Percentiles rank a stretch among this genome's conserved stretches.
Conservation (phyloP, 1,139 yeast genomes). For the Petasospora rhodanensis region DNA sequence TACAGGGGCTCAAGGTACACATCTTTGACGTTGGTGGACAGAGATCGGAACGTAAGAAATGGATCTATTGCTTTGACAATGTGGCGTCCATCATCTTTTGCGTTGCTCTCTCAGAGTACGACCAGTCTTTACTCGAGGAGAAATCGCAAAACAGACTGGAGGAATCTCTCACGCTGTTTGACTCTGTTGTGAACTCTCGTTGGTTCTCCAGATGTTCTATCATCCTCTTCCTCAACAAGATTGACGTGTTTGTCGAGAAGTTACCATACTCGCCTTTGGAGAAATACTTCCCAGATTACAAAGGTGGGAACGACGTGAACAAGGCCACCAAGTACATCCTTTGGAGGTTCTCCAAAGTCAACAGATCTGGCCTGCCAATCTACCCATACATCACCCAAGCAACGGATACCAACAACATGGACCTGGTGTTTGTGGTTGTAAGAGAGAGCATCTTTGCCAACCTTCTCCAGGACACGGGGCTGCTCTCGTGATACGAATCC, state of each 20-base stretch:
- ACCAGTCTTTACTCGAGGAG: slow-evolving; percentile 80
- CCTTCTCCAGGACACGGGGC: slow-evolving; percentile 79
- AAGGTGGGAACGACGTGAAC: slow-evolving; percentile 82
- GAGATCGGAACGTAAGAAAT: slow-evolving; percentile 85
- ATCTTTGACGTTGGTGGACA: slow-evolving; percentile 95
- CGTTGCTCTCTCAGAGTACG: slow-evolving; percentile 87
- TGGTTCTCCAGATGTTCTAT: slow-evolving; percentile 89
- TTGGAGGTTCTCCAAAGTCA: slow-evolving; percentile 86
- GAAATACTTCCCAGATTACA: slow-evolving; percentile 82
- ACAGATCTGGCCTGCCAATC: slow-evolving; percentile 74
- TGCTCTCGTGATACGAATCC: slow-evolving; percentile 47
- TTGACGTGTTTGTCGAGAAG: slow-evolving; percentile 86
- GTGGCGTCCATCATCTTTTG: slow-evolving; percentile 87
- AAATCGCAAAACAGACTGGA: slow-evolving; percentile 75
- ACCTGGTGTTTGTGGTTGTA: slow-evolving; percentile 86
- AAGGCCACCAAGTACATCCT: slow-evolving; percentile 93
- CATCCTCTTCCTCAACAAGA: slow-evolving; percentile 81
- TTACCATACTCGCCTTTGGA: slow-evolving; percentile 78
- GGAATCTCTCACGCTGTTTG: slow-evolving; percentile 81
- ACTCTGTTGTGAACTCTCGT: slow-evolving; percentile 87
- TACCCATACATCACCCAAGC: slow-evolving; percentile 95
- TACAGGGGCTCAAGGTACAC: slow-evolving; percentile 74
- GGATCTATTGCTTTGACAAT: slow-evolving; percentile 95
- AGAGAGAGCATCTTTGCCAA: slow-evolving; percentile 86
- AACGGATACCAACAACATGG: slow-evolving; percentile 85